Percentiles rank a stretch among this genome's conserved stretches.
These are phyloP conservation scores for Fusarium floridanum DNA, from an alignment of 2,329 filamentous ascomycete genomes.

Conservation along the genomic window DNA sequence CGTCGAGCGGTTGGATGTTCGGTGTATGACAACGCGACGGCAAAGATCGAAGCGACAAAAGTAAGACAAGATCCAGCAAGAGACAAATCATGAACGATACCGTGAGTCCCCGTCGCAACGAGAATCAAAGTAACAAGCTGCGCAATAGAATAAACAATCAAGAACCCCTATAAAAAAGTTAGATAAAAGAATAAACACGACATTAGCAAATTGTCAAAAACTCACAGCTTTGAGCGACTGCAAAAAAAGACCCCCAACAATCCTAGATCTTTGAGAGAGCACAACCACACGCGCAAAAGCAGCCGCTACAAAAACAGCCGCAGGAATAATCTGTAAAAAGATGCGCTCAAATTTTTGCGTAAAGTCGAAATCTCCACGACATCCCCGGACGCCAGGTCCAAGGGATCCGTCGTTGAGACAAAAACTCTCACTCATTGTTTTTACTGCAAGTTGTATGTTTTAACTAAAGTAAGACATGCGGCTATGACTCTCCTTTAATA, in stretches of 20 bases:
- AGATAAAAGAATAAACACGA: neutral
- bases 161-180: slow-evolving; percentile 34
- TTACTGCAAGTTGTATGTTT: neutral
- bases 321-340: slow-evolving; percentile 60
- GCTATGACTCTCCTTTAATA: neutral
- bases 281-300: slow-evolving; percentile 51
- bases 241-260: slow-evolving; percentile 53
- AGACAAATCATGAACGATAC: slow-evolving; percentile 40
- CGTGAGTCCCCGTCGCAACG: slow-evolving; percentile 33
- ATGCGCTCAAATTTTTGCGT: slow-evolving; percentile 63
- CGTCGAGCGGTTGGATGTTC: slow-evolving; percentile 55
- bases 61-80: slow-evolving; percentile 44
- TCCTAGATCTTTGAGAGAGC: slow-evolving; percentile 47
- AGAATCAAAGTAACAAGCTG: slow-evolving; percentile 52
- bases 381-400: slow-evolving; percentile 60
- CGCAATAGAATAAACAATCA: slow-evolving; percentile 45
- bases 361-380: slow-evolving; percentile 64
- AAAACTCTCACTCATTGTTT: slow-evolving; percentile 38
- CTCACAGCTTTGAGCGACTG: slow-evolving; percentile 50
- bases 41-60: slow-evolving; percentile 47
- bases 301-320: slow-evolving; percentile 54
- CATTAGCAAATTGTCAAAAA: neutral
- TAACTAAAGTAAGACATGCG: neutral
- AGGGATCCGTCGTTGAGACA: slow-evolving; percentile 56
- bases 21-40: slow-evolving; percentile 48